phyloP scores from a whole-genome alignment of 1,139 yeast species.

The Eremothecium gossypii region DNA sequence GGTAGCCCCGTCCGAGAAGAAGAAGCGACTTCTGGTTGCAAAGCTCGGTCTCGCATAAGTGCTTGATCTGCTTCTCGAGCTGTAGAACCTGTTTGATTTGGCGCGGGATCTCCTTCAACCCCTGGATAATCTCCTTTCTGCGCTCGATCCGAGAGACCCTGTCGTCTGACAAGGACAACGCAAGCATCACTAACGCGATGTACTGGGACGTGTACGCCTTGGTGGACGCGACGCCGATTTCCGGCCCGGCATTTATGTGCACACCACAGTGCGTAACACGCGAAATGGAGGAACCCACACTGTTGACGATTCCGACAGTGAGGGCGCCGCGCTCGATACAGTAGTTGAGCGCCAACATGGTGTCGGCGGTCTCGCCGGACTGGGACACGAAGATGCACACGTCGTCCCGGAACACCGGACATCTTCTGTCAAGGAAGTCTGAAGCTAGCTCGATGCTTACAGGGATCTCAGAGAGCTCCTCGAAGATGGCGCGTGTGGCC shows the following conservation, averaged over 20 bases:
- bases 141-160: slow-evolving; percentile 68
- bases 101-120: slow-evolving; percentile 72
- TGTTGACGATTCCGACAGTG: slow-evolving; percentile 90
- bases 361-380: slow-evolving; percentile 98
- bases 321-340: slow-evolving; percentile 96
- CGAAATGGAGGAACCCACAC: slow-evolving; percentile 94
- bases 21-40: slow-evolving; percentile 79
- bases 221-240: slow-evolving; percentile 99
- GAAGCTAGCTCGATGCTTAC: slow-evolving; percentile 95
- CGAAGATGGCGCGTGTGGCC: slow-evolving; percentile 93
- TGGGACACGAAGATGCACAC: slow-evolving; percentile 96
- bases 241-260: slow-evolving; percentile 98
- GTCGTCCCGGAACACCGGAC: slow-evolving; percentile 97
- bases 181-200: slow-evolving; percentile 95
- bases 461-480: slow-evolving; percentile 93
- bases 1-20: slow-evolving; percentile 94
- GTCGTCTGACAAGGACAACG: slow-evolving; percentile 87
- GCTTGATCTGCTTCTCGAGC: slow-evolving; percentile 66
- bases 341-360: slow-evolving; percentile 92
- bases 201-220: slow-evolving; percentile 98
- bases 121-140: slow-evolving; percentile 78
- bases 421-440: slow-evolving; percentile 88
- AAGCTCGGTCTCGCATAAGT: slow-evolving; percentile 62
- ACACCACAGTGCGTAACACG: slow-evolving; percentile 98
- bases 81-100: slow-evolving; percentile 73